Base-by-base conservation (phyloP, 2,329 filamentous ascomycete species). In the Erysiphe neolycopersici region DNA sequence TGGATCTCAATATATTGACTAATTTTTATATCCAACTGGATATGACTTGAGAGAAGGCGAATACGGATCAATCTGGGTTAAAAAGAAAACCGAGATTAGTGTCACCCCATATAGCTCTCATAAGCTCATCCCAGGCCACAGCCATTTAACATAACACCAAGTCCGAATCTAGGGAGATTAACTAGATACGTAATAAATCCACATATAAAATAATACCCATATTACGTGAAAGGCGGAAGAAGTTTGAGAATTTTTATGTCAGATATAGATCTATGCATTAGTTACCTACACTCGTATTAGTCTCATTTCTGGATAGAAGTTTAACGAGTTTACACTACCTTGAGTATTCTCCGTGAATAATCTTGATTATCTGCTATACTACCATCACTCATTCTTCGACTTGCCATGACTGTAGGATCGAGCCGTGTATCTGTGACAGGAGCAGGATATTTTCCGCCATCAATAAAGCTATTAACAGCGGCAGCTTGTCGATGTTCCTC, bases 351-450 rank as follows among this genome's bases (percentile, higher is more conserved):
- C 63, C 87, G 75, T 49, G 87, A 94, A 64, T 93, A 95, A 60
- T 95, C 87, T 62, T 92, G 76, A 62, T 94, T 91, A 60, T 95
- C 87, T 43, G 85, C 87, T 60, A 95, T 94, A 61, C 85, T 94
- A 52, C 87, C 87, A 55, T 89, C 82, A 62, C 87, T 94, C 64
- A 87, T 71, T 60, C 85, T 73, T 56, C 83, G 70, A 52, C 84
- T 73, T 46, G 78, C 76, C 69, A 91, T 76, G 50, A 84, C 71
- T 45, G 68, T 76, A 8, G 84, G 83, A 51, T 95, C 87, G 45
- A 94, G 73, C 44, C 87, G 74, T 37, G 80, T 76, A 57, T 95
- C 87, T 13, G 73, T 73, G 62, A 81, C 76, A 10, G 80, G 82
- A 61, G 69, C 74, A 45, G 64, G 63, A 1, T 74, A 72, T 58